Evolutionary conservation across 768 basidiomycete species (phyloP), one percentile per base, ranked within the genome.

Genomic region (Podaxis rugospora): DNA sequence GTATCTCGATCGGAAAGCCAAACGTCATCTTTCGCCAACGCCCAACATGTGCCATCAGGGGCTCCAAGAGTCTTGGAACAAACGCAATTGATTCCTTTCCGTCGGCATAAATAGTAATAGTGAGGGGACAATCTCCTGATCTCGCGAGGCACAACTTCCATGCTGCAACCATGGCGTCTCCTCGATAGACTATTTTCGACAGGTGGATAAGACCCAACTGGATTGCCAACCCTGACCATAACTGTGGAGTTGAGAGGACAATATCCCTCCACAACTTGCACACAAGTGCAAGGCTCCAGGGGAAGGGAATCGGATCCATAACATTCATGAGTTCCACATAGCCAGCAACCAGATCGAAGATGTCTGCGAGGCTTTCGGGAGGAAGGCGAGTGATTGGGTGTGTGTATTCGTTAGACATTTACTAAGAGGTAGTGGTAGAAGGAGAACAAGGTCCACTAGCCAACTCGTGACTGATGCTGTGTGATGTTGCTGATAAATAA

Each of bases 201-300:
- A 5, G 3, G 2, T 13, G 32, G 23, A 46, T 10, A 10, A 42
- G 59, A n/a, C 23, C 39, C 21, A 53, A 27, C 25, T 44, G 5
- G 18, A 59, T 3, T 10, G 39, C 13, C 3, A 59, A 18, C 21
- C 11, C 7, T 11, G 59, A 35, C 59, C 59, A 59, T 18, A 59
- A n/a, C 9, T 32, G 40, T 25, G 47, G 47, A 7, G 47, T 49
- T 25, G 39, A 53, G 14, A 46, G 11, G 5, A 46, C 44, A 13
- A 25, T 18, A 32, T 53, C 59, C 36, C 59, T 32, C 59, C 59
- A 59, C 4, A 52, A 16, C 6, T 18, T 52, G 59, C 59, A 59
- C n/a, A 59, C 59, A 0, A 53, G 51, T 1, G 51, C 40, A 16
- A 59, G 40, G 2, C 13, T 35, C 59, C 59, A 59, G 27, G 51